Conservation (phyloP, 164 flowering plant species). For the Santalum album region DNA sequence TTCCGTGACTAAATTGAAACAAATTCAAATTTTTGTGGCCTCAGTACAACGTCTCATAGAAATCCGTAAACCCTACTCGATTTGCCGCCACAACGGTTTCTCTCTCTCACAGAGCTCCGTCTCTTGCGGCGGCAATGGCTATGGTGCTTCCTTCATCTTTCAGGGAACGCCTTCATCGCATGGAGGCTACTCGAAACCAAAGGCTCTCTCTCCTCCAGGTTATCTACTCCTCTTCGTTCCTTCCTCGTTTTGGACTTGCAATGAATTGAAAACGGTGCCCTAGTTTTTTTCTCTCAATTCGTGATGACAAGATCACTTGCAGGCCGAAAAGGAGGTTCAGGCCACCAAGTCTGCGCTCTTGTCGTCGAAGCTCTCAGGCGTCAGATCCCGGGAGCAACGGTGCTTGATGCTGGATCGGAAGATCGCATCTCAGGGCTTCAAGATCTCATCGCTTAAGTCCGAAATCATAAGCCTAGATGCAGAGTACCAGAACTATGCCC, state of each 20-base stretch:
- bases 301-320: neutral
- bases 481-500: slow-evolving; percentile 15
- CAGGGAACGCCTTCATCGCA: slow-evolving; percentile 39
- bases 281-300: neutral
- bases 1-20: too few species aligned
- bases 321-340: slow-evolving; percentile 57
- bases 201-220: slow-evolving; percentile 59
- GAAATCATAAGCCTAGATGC: slow-evolving; percentile 27
- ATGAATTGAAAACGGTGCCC: neutral
- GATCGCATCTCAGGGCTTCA: slow-evolving; percentile 27
- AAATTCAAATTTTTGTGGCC: too few species aligned
- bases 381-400: slow-evolving; percentile 34
- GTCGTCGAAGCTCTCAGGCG: slow-evolving; percentile 24
- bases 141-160: slow-evolving; percentile 55
- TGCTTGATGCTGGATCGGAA: slow-evolving; percentile 42
- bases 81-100: too few species aligned
- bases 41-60: too few species aligned
- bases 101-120: neutral
- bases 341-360: slow-evolving; percentile 27
- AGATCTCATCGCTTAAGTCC: slow-evolving; percentile 31
- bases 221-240: neutral
- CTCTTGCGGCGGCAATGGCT: slow-evolving; percentile 1
- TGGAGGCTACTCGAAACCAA: slow-evolving; percentile 47
- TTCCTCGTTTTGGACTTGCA: neutral
- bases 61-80: too few species aligned